Base-by-base conservation (phyloP, 805 yeast species). In the Barnettozyma pratensis region DNA sequence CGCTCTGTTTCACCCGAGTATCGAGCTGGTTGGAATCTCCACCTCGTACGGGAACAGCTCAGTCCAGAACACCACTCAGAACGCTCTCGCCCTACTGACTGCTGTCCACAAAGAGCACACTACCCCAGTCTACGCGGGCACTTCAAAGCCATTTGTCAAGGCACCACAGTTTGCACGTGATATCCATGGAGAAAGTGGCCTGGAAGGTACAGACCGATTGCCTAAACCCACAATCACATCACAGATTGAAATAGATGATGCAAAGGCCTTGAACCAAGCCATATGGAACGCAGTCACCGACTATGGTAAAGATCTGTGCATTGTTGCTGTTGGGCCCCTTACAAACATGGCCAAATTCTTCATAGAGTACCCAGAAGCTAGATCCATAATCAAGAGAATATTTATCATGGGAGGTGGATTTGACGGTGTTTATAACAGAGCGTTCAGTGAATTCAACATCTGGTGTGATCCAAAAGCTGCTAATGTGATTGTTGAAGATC, bases 391-490 rank as follows among this genome's bases (percentile, higher is more conserved):
- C 45, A 73, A 73, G 45, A 74, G 66, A 45, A 63, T 89, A 14
- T 72, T 86, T 10, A 74, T 86, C 25, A 87, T 89, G 95, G 96
- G 96, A 11, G 96, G 95, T 2, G 76, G 77, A 9, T 56, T 73
- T 37, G 60, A 64, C 31, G 50, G 58, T 5, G 52, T 59, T 30
- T 61, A 62, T 32, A 65, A 68, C 14, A 50, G 48, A 14, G 71
- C 76, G 7, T 72, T 71, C 42, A 81, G 92, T 6, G 96, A 89
- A 62, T 88, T 86, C 70, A 89, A 89, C 64, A 73, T 86, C 36
- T 75, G 76, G 70, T 72, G 79, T 45, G 97, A 89, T 62, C 88
- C 96, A 1, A 73, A 75, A 38, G 95, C 96, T 5, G 87, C 96
- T 0, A 66, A 76, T 28, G 61, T 65, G 12, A 74, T 88, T 3